Percentiles rank a stretch among this genome's conserved stretches.
Conservation (phyloP, 768 basidiomycete species). For the Macrolepiota fuliginosa region DNA sequence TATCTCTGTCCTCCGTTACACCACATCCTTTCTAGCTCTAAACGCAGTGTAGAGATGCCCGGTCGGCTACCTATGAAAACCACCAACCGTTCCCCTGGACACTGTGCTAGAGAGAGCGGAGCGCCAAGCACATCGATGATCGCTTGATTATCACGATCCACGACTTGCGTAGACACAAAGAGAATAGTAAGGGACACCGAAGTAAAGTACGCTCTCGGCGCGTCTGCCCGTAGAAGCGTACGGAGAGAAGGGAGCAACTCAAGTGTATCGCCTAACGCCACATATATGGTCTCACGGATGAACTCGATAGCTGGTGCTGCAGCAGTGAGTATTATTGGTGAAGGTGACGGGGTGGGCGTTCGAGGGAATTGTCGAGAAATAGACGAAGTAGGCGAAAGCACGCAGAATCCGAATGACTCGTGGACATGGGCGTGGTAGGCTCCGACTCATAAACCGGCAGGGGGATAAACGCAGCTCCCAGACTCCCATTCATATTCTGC, state of each 20-base stretch:
- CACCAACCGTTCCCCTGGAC: conserved; percentile 48
- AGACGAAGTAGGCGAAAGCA: not conserved
- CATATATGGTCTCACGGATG: conserved; percentile 87
- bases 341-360: conserved; percentile 21
- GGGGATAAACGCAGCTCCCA: conserved; percentile 65
- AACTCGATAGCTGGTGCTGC: conserved; percentile 58
- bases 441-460: conserved; percentile 64
- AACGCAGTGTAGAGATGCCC: conserved; percentile 60
- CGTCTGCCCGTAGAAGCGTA: conserved; percentile 53
- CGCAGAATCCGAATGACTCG: no score
- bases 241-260: conserved; percentile 53
- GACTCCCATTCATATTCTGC: not conserved
- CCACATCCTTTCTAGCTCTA: conserved; percentile 63
- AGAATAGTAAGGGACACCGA: conserved; percentile 72
- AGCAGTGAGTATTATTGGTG: conserved; percentile 36
- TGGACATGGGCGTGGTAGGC: no score
- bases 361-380: conserved; percentile 12
- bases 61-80: conserved; percentile 32
- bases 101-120: conserved; percentile 53
- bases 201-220: conserved; percentile 76
- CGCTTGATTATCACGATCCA: conserved; percentile 42
- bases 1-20: no score
- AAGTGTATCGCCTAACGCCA: conserved; percentile 70
- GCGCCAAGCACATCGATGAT: conserved; percentile 59
- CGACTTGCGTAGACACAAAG: conserved; percentile 52